Base-by-base conservation (phyloP, 495 filamentous ascomycete genomes). In the Penicillium angulare region DNA sequence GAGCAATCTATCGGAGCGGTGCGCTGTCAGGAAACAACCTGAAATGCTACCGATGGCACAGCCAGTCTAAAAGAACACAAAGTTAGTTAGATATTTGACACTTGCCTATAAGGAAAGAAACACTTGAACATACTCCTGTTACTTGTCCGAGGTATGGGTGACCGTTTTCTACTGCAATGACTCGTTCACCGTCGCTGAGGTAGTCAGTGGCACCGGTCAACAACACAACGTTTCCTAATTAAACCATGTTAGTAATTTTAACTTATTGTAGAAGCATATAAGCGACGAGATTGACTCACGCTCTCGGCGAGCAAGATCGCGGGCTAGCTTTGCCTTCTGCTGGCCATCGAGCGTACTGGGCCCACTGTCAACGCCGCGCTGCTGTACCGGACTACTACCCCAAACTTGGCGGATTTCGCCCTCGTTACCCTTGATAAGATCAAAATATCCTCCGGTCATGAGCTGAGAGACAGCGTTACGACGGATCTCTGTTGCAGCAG, bases 371-470 rank as follows among this genome's bases (percentile, higher is more conserved):
- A 97, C 93, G 22, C 93, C 93, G 10, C 86, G 83, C 65, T 96
- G 91, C 50, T 85, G 81, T n/a, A 73, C 70, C 3, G 52, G 57
- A 39, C 57, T 69, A 47, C 72, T 75, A 26, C 77, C 78, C 45
- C 78, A 79, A 1, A 91, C 80, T n/a, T 86, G 83, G 23, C 76
- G 70, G 49, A 98, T 92, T 67, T 98, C 93, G 42, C 85, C 83
- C 65, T 95, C 92, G 63, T 98, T 98, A 21, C 93, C 93, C 68
- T 97, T 98, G 67, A 98, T 90, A 17, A 96, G 75, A 65, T 88
- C 83, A 53, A 93, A 87, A 61, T 88, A 87, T 24, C 89, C 90
- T 6, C 70, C 79, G 1, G 79, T 74, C 65, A 96, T 72, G n/a
- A 98, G 79, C 9, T 77, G 77, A 31, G 81, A 83, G 27, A 93